Base-by-base conservation (phyloP, 306 rosid species). In the Neltuma alba region DNA sequence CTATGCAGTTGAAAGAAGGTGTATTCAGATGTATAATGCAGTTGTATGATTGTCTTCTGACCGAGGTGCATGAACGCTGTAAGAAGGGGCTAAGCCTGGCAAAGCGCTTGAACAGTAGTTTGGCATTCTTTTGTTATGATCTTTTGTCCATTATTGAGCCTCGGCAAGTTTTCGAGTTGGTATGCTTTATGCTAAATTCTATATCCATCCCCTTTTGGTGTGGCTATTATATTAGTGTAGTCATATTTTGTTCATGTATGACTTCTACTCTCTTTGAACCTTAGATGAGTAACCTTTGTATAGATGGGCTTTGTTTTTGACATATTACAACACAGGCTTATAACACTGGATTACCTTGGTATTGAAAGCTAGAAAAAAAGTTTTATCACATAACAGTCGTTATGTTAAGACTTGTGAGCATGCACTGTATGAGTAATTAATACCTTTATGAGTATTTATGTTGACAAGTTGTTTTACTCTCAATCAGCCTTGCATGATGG, bases 41-140 rank as follows among this genome's bases (percentile, higher is more conserved):
- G 91, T 70, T 95, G 92, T 95, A 92, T 83, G 99, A 95, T 88
- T 95, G 99, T 86, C 94, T 95, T 77, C 89, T 95, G 60, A 95
- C 99, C 18, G 99, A 95, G 90, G 98, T 95, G 82, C 99, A 95
- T 21, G 99, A 95, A 78, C 99, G 99, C 63, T 95, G 99, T 79
- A 95, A 95, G 91, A 95, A 95, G 86, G 99, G 99, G 38, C 81
- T 95, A 87, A 89, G 94, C 86, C 85, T 95, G 84, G 99, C 98
- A 73, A 95, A 95, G 82, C 97, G 93, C 61, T 85, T 95, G 86
- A 95, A 95, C 87, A 95, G 99, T 87, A 92, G 99, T 85, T 88
- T 95, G 88, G 98, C 98, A 37, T 95, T 95, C 93, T 93, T 93
- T 81, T 95, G 99, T 84, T 93, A 93, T 82, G 99, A 95, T 88